These are phyloP conservation scores for Cordyceps javanica DNA, from an alignment of 2,329 filamentous ascomycete genomes.

Conservation along the genomic window DNA sequence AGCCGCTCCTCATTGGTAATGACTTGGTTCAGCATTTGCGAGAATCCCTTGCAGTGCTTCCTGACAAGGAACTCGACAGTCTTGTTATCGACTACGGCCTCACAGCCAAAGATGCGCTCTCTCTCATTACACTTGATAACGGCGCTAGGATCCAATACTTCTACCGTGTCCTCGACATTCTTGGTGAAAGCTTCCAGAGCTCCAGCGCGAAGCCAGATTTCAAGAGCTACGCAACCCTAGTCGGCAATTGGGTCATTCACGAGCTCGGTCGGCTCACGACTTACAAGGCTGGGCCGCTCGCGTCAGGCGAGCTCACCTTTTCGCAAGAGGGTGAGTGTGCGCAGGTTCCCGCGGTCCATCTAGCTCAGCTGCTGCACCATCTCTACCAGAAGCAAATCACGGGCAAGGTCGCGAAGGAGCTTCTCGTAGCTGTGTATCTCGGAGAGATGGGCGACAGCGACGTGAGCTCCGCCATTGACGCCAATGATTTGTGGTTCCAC, in stretches of 20 bases:
- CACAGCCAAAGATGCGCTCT: conserved; percentile 74
- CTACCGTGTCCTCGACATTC: conserved; percentile 53
- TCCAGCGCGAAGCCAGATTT: conserved; percentile 19
- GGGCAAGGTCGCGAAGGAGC: conserved; percentile 51
- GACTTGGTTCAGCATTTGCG: conserved; percentile 62
- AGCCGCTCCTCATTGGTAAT: conserved; percentile 67
- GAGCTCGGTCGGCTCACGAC: conserved; percentile 65
- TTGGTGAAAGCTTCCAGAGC: conserved; percentile 28
- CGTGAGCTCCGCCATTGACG: conserved; percentile 39
- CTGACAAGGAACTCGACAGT: conserved; percentile 62
- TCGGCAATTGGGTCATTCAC: conserved; percentile 65
- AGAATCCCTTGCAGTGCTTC: conserved; percentile 59
- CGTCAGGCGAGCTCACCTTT: conserved; percentile 38
- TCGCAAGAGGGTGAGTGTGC: conserved; percentile 41
- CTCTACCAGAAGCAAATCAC: conserved; percentile 46
- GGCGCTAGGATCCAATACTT: conserved; percentile 80
- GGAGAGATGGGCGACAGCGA: conserved; percentile 35
- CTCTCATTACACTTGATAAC: conserved; percentile 69
- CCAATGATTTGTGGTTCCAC: conserved; percentile 47
- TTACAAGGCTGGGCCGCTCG: conserved; percentile 34
- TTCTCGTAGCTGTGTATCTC: conserved; percentile 47
- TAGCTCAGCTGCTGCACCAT: conserved; percentile 46
- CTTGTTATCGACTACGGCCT: conserved; percentile 61
- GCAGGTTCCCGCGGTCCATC: conserved; percentile 38
- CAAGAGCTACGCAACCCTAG: conserved; percentile 38